Conservation (phyloP, 2,329 filamentous ascomycete species). For the Laburnicola sp. region DNA sequence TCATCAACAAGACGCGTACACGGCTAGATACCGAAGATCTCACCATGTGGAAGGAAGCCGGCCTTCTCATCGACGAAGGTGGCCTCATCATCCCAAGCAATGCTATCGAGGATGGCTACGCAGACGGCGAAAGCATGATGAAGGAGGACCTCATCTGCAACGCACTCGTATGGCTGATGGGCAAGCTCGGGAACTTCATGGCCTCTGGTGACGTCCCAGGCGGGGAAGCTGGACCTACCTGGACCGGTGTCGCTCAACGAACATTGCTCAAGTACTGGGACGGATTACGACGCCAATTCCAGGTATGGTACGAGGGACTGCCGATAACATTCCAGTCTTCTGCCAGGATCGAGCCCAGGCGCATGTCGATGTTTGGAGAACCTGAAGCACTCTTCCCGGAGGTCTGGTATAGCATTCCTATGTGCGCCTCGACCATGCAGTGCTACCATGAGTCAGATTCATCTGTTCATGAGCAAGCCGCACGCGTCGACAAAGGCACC, state of each 20-base stretch:
- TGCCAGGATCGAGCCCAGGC: constrained; percentile 51
- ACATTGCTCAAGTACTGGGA: constrained; percentile 58
- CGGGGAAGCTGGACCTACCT: constrained; percentile 40
- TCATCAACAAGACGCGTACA: constrained; percentile 64
- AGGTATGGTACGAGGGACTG: constrained; percentile 62
- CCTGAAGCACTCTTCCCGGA: constrained; percentile 54
- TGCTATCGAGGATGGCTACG: constrained; percentile 42
- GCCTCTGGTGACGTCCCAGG: constrained; percentile 59
- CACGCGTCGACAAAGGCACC: constrained; percentile 57
- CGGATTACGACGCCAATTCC: constrained; percentile 59
- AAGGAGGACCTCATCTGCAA: constrained; percentile 67
- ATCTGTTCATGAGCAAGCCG: constrained; percentile 63
- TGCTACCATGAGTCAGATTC: constrained; percentile 66
- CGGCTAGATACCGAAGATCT: constrained; percentile 65
- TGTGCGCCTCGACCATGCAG: constrained; percentile 69
- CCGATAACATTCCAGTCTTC: constrained; percentile 63
- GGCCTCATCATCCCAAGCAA: constrained; percentile 57
- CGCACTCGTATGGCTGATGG: constrained; percentile 66
- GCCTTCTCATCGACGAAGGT: constrained; percentile 59
- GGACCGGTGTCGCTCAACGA: constrained; percentile 55
- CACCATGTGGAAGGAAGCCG: constrained; percentile 66
- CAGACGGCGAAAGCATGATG: constrained; percentile 55
- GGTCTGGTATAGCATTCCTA: constrained; percentile 65
- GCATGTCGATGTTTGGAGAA: constrained; percentile 26
- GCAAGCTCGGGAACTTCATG: constrained; percentile 68